phyloP scores from a whole-genome alignment of 495 filamentous ascomycete species.

The Pyrenopolyporus hunteri region DNA sequence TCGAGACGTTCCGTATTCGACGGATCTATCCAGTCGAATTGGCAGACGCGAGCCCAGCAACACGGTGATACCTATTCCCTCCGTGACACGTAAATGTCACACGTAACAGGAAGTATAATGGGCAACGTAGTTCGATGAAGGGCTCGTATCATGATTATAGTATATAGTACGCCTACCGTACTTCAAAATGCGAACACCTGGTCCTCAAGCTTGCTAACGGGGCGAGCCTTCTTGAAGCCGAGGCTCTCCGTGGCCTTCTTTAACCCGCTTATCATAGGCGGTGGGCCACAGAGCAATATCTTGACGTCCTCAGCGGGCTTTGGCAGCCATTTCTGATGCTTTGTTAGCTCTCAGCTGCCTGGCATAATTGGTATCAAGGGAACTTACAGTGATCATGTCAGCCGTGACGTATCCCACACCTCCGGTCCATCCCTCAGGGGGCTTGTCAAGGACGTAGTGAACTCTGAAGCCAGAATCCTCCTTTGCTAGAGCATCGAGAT shows the following conservation, averaged over 20 bases:
- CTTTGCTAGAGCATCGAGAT: slow-evolving; percentile 77
- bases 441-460: slow-evolving; percentile 96
- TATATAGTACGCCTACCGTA: neutral
- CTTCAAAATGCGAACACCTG: slow-evolving; percentile 96
- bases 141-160: neutral
- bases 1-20: neutral
- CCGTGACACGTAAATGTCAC: neutral
- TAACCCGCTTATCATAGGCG: slow-evolving; percentile 94
- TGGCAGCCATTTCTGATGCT: slow-evolving; percentile 70
- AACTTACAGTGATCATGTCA: slow-evolving; percentile 89
- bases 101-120: neutral
- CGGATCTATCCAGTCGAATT: neutral
- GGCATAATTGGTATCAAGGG: neutral
- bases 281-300: slow-evolving; percentile 94
- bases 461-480: slow-evolving; percentile 82
- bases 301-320: slow-evolving; percentile 87
- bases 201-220: slow-evolving; percentile 96
- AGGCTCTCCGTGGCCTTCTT: slow-evolving; percentile 92
- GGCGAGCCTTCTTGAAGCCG: slow-evolving; percentile 87
- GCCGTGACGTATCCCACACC: slow-evolving; percentile 92
- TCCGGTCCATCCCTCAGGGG: slow-evolving; percentile 85
- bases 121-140: neutral
- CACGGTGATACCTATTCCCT: neutral
- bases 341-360: slow-evolving; percentile 10
- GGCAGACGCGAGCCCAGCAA: neutral